A percentile compares a stretch with the other conserved stretches of the same genome.
phyloP scores from a whole-genome alignment of 768 basidiomycete species.

The Lentinula sp. region DNA sequence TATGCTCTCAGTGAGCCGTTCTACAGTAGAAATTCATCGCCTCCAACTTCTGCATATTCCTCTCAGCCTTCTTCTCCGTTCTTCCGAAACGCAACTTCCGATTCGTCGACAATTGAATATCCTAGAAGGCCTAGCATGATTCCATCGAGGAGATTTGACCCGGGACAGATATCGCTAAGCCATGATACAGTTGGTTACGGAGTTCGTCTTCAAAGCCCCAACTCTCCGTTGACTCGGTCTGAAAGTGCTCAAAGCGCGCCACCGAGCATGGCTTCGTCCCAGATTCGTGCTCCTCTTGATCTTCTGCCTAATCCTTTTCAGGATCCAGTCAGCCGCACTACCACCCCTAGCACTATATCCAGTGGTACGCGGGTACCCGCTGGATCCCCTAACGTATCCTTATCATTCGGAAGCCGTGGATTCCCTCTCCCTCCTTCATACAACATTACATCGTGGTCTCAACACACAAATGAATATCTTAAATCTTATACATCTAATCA shows the following conservation, averaged over 20 bases:
- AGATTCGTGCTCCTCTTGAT: neutral
- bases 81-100: neutral
- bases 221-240: neutral
- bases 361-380: neutral
- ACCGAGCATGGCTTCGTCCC: neutral
- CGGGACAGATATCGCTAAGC: neutral
- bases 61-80: neutral
- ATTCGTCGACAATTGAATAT: neutral
- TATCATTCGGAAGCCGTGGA: neutral
- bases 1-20: neutral
- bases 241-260: neutral
- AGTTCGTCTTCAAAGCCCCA: neutral
- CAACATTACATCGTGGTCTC: neutral
- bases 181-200: neutral
- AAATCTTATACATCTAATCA: neutral
- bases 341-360: neutral
- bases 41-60: neutral
- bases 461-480: neutral
- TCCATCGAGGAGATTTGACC: neutral
- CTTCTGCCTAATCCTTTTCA: constrained; percentile 14
- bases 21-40: neutral
- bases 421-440: constrained; percentile 3
- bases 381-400: neutral
- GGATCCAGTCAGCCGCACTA: constrained; percentile 14
- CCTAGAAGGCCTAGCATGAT: neutral